Base-by-base conservation (phyloP, 139 green algal species). In the Volvox reticuliferus region DNA sequence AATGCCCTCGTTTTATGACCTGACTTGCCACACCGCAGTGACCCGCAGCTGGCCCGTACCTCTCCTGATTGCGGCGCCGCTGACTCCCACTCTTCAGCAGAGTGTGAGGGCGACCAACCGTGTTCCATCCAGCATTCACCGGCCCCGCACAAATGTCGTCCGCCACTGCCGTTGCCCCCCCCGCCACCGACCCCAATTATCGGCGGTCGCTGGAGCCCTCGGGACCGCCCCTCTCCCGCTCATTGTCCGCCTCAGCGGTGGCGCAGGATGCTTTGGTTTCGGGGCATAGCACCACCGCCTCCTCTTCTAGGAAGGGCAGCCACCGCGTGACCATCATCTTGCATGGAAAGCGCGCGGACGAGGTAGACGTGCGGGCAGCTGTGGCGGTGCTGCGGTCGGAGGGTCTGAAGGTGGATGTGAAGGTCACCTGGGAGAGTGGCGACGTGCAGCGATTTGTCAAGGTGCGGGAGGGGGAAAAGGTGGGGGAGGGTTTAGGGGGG, bases 321-420 rank as follows among this genome's bases (percentile, higher is more conserved):
- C 88, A 82, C 35, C 82, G 87, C 30, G 33, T 94, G 32, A 24
- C 86, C 30, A 20, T 94, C 24, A 91, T 94, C 33, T 79, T 94
- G 68, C 92, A 94, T 87, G 92, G 92, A 73, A 93, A 93, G 77
- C 89, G 92, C 2, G 89, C 91, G 1, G 86, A 93, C 33, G 86
- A 94, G 75, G 20, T 68, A 0, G 81, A 84, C 13, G 65, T 94
- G 28, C 75, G 89, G 20, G 73, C 88, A 26, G 89, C 69, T 9
- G 85, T 82, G n/a, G 9, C 19, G 37, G 44, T 68, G 69, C n/a
- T 82, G 44, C 69, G 85, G 17, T 16, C 20, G 0, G 85, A 89
- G 69, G 85, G 85, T 24, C 18, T 88, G 83, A 88, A 79, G 33
- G 77, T 94, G 33, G 69, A 77, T 61, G 92, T 94, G 30, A 91